These are phyloP conservation scores for Fraxinus nigra DNA, from an alignment of 305 asterid genomes.

Conservation along the genomic window DNA sequence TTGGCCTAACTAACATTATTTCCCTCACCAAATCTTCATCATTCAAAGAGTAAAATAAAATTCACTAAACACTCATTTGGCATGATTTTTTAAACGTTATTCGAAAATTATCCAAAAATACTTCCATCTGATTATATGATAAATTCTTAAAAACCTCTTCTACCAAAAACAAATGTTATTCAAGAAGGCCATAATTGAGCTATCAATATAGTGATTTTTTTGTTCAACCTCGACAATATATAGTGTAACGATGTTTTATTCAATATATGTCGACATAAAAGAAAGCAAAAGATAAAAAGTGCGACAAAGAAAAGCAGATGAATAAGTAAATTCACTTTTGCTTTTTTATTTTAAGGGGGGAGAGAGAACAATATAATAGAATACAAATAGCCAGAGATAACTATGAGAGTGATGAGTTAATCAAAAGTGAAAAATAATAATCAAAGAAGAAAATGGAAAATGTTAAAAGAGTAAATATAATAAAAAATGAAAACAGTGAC, in stretches of 20 bases:
- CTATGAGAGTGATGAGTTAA: slow-evolving; percentile 28
- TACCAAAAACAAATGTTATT: not conserved
- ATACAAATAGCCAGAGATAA: slow-evolving; percentile 37
- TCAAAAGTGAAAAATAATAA: slow-evolving; percentile 28
- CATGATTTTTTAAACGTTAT: not conserved
- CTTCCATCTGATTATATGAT: not conserved
- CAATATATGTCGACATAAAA: not conserved
- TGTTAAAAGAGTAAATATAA: not conserved
- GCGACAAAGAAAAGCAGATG: not conserved
- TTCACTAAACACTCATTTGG: not conserved
- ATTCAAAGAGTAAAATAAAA: not conserved
- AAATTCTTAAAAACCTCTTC: not conserved
- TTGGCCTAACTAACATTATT: not conserved
- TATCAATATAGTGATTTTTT: not conserved
- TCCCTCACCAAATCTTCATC: not conserved
- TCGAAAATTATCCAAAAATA: not conserved
- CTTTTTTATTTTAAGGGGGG: slow-evolving; percentile 33
- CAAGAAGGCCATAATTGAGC: not conserved
- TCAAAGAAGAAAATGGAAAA: slow-evolving; percentile 20
- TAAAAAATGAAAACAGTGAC: slow-evolving; percentile 26
- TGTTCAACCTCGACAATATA: not conserved
- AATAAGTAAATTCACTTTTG: slow-evolving; percentile 17
- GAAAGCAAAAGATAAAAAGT: not conserved
- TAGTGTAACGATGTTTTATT: not conserved
- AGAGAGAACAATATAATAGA: slow-evolving; percentile 28